These are phyloP conservation scores for Chionographis japonica DNA, from an alignment of 106 monocot genomes.

Conservation along the genomic window DNA sequence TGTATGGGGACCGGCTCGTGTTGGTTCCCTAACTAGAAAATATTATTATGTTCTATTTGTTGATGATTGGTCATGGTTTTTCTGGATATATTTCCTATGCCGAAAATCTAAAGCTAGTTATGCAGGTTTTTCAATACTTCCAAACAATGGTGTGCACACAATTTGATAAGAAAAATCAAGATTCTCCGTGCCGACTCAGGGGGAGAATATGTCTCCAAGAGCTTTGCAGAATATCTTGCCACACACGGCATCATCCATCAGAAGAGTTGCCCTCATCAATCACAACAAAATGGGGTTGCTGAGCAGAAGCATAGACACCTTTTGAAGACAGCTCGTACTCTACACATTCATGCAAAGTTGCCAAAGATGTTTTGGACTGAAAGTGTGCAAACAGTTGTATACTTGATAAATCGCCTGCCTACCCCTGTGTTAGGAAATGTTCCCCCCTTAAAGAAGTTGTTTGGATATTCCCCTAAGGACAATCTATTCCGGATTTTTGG, in stretches of 20 bases:
- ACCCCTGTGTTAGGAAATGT: not conserved
- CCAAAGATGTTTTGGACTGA: slow-evolving; percentile 12
- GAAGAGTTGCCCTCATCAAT: slow-evolving; percentile 11
- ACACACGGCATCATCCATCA: slow-evolving; percentile 1
- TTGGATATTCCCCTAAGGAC: slow-evolving; percentile 6
- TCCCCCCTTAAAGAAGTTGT: not conserved
- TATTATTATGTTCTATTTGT: slow-evolving; percentile 7
- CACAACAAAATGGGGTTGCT: slow-evolving; percentile 16
- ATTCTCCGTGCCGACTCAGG: not conserved
- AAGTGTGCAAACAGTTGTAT: slow-evolving; percentile 1
- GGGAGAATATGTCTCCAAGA: slow-evolving; percentile 11
- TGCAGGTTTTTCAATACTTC: not conserved
- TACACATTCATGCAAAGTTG: slow-evolving; percentile 5
- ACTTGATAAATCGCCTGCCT: slow-evolving; percentile 5
- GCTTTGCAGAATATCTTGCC: not conserved
- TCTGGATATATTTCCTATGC: not conserved
- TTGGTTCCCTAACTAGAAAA: slow-evolving; percentile 4
- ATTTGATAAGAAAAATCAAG: slow-evolving; percentile 5
- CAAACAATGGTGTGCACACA: not conserved
- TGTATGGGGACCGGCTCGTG: slow-evolving; percentile 8
- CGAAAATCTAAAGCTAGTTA: slow-evolving; percentile 1
- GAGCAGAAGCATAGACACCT: slow-evolving; percentile 14
- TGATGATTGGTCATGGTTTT: slow-evolving; percentile 14
- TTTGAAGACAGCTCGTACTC: slow-evolving; percentile 5
- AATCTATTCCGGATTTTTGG: slow-evolving; percentile 1